phyloP scores from a whole-genome alignment of 2,329 filamentous ascomycete genomes.

The Pochonia chlamydosporia region DNA sequence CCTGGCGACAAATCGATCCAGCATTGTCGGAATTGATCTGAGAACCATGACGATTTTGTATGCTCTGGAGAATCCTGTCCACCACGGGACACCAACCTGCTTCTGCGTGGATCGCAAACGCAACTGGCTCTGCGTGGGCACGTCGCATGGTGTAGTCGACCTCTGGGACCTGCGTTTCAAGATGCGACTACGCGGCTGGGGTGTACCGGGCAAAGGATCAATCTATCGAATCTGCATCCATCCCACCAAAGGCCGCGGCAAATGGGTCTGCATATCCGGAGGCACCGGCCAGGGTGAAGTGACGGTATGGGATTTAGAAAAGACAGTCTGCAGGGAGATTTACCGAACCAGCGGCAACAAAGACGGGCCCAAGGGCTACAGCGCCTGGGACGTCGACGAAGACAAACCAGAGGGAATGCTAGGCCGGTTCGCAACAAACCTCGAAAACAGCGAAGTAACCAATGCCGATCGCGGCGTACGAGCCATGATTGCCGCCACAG shows the following conservation, averaged over 20 bases:
- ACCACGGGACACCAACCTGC: constrained; percentile 86
- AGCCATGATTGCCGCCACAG: constrained; percentile 67
- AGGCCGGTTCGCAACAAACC: constrained; percentile 70
- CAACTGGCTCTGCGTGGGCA: constrained; percentile 88
- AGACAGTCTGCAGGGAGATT: constrained; percentile 79
- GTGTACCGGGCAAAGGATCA: constrained; percentile 70
- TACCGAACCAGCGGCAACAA: constrained; percentile 65
- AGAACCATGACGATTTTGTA: constrained; percentile 80
- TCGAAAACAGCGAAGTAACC: constrained; percentile 54
- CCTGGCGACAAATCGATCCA: constrained; percentile 79
- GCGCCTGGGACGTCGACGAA: constrained; percentile 84
- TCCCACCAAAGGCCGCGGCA: constrained; percentile 69
- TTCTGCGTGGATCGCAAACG: constrained; percentile 83
- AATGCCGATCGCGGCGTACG: constrained; percentile 63
- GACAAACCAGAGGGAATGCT: constrained; percentile 85
- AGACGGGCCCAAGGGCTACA: constrained; percentile 61
- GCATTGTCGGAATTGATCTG: constrained; percentile 78
- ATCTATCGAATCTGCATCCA: constrained; percentile 78
- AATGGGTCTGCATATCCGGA: constrained; percentile 83
- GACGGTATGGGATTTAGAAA: constrained; percentile 93
- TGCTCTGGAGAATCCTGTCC: constrained; percentile 76
- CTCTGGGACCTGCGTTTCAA: constrained; percentile 97
- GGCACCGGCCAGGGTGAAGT: constrained; percentile 84
- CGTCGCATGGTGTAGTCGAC: constrained; percentile 85
- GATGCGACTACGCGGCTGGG: constrained; percentile 82